Evolutionary conservation across 108 stramenopile species (phyloP).

Genomic region (Cyclotella cryptica): DNA sequence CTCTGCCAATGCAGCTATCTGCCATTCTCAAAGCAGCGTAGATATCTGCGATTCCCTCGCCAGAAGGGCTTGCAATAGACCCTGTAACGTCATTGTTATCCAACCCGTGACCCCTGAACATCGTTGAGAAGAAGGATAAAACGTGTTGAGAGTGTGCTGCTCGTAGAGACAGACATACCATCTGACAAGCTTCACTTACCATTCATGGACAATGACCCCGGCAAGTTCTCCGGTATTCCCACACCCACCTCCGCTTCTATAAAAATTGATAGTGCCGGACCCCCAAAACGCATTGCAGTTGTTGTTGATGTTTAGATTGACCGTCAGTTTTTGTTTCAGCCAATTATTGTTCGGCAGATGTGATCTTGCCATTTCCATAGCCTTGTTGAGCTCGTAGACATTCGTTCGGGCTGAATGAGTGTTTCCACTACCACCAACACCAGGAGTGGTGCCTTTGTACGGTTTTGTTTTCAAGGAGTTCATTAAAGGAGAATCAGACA

Average conservation of each 20-base stretch:
- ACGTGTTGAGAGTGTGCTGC: neutral
- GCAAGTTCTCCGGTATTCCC: conserved; percentile 31
- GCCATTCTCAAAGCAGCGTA: conserved; percentile 29
- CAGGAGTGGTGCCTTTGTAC: conserved; percentile 12
- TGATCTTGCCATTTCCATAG: conserved; percentile 18
- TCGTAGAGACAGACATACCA: neutral
- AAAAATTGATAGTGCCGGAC: conserved; percentile 28
- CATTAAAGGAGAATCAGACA: neutral
- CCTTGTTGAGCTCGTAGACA: conserved; percentile 30
- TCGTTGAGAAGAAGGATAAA: neutral
- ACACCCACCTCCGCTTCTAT: conserved; percentile 16
- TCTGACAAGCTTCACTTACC: neutral
- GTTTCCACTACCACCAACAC: conserved; percentile 22
- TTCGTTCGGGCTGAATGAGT: conserved; percentile 15
- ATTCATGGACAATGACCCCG: conserved; percentile 30
- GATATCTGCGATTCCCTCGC: conserved; percentile 37
- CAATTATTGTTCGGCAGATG: conserved; percentile 21
- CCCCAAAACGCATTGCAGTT: conserved; percentile 35
- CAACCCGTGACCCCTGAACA: conserved; percentile 15
- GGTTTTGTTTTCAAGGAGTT: neutral
- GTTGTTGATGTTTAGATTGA: conserved; percentile 16
- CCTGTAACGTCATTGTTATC: conserved; percentile 27
- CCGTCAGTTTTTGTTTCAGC: conserved; percentile 11
- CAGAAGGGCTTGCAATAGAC: conserved; percentile 9
- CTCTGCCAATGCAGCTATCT: conserved; percentile 35